These are phyloP conservation scores for Trichosanthes cucumerina DNA, from an alignment of 306 rosid species.

Conservation along the genomic window DNA sequence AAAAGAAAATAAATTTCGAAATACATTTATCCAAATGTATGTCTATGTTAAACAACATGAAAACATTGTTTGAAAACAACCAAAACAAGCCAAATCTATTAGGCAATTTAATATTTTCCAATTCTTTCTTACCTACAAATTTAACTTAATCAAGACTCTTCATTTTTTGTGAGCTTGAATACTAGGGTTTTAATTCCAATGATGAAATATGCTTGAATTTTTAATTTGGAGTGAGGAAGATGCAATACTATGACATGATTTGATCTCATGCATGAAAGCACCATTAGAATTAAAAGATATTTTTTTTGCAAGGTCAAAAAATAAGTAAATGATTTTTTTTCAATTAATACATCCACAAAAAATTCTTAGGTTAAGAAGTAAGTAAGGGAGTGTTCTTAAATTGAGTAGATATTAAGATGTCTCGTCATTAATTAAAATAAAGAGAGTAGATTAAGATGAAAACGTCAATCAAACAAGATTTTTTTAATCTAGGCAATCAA, in stretches of 20 bases:
- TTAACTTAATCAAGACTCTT: not conserved
- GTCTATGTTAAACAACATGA: no score
- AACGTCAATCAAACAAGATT: not conserved
- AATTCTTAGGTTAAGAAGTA: not conserved
- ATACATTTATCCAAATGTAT: no score
- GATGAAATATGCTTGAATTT: not conserved
- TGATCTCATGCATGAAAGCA: no score
- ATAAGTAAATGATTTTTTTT: not conserved
- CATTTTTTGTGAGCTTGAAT: not conserved
- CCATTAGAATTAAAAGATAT: not conserved
- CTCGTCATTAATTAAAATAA: not conserved
- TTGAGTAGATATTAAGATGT: not conserved
- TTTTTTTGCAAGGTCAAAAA: not conserved
- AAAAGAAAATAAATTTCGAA: no score
- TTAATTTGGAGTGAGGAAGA: no score
- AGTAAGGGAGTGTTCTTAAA: not conserved
- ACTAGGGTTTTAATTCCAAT: not conserved
- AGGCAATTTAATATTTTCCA: not conserved
- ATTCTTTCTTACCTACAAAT: no score
- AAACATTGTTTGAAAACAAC: no score
- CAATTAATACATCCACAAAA: not conserved
- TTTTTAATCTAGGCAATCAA: not conserved
- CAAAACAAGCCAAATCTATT: no score
- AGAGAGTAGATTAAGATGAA: not conserved
- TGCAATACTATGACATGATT: no score